A percentile compares a stretch with the other conserved stretches of the same genome.
Conservation (phyloP, 176 grass and related monocot genomes). For the Tillandsia leiboldiana region DNA sequence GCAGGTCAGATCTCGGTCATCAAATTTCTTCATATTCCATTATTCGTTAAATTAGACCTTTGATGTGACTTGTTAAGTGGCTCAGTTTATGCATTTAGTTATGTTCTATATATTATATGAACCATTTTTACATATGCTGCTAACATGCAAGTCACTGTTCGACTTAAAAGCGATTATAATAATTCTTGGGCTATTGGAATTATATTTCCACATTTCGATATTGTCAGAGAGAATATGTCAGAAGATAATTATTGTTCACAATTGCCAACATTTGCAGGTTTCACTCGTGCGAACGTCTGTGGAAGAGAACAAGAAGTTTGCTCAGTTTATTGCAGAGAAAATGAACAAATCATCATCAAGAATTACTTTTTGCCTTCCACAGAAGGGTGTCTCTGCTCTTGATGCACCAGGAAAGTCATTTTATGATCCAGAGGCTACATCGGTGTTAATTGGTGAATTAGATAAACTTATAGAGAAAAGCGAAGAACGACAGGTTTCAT, state of each 20-base stretch:
- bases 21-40: conserved; percentile 9
- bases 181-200: neutral
- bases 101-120: too few relatives aligned
- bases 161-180: too few relatives aligned
- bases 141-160: too few relatives aligned
- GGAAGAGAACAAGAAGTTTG: conserved; percentile 83
- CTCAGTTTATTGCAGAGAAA: conserved; percentile 88
- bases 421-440: conserved; percentile 77
- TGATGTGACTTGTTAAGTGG: neutral
- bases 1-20: conserved; percentile 49
- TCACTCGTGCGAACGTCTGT: conserved; percentile 66
- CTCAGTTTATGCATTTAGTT: neutral
- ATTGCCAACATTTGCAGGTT: conserved; percentile 45
- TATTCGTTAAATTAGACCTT: conserved; percentile 3
- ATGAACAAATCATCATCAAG: conserved; percentile 72
- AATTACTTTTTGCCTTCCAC: conserved; percentile 57
- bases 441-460: conserved; percentile 65
- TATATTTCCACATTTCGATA: neutral
- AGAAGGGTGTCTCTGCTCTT: conserved; percentile 74
- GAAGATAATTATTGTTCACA: neutral
- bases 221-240: too few relatives aligned
- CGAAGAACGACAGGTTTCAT: conserved; percentile 61
- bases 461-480: conserved; percentile 43
- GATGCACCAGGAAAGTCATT: conserved; percentile 86
- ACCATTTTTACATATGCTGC: too few relatives aligned